phyloP scores from a whole-genome alignment of 768 basidiomycete species.

The Lactarius deliciosus region DNA sequence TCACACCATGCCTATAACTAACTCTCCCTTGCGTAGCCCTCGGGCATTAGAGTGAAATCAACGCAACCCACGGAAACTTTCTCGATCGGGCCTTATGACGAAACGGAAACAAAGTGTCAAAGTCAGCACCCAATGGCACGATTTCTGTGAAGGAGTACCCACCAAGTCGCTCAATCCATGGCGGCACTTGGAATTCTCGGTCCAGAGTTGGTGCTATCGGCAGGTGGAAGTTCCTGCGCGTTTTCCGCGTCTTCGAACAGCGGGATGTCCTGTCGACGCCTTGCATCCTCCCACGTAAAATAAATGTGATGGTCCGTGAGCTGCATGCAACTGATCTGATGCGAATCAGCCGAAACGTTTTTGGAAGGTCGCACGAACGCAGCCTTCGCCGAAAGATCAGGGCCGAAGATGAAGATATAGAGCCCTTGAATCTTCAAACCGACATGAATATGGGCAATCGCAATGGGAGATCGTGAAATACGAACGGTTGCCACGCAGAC shows the following conservation, averaged over 20 bases:
- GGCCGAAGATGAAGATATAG: slow-evolving; percentile 19
- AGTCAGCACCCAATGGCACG: background rate
- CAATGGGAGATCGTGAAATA: background rate
- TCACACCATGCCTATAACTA: no score
- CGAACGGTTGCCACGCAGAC: slow-evolving; percentile 27
- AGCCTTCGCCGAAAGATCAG: background rate
- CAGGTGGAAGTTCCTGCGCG: background rate
- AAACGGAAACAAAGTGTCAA: background rate
- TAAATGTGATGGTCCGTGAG: slow-evolving; percentile 27
- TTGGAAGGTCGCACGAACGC: slow-evolving; percentile 13
- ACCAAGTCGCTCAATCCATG: background rate
- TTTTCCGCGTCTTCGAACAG: slow-evolving; percentile 11
- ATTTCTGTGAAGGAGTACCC: background rate
- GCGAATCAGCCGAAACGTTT: background rate
- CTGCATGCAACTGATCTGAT: slow-evolving; percentile 22
- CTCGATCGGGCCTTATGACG: background rate
- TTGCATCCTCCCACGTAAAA: slow-evolving; percentile 24
- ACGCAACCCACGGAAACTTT: slow-evolving; percentile 19
- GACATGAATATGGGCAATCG: background rate
- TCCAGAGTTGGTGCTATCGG: background rate
- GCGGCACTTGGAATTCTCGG: background rate
- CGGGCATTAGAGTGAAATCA: slow-evolving; percentile 25
- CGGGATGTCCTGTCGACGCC: slow-evolving; percentile 7
- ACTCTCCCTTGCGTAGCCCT: slow-evolving; percentile 2
- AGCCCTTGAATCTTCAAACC: slow-evolving; percentile 7